Evolutionary conservation across 495 filamentous ascomycete species (phyloP), one percentile per base, ranked within the genome.

Genomic region (Echria macrotheca): DNA sequence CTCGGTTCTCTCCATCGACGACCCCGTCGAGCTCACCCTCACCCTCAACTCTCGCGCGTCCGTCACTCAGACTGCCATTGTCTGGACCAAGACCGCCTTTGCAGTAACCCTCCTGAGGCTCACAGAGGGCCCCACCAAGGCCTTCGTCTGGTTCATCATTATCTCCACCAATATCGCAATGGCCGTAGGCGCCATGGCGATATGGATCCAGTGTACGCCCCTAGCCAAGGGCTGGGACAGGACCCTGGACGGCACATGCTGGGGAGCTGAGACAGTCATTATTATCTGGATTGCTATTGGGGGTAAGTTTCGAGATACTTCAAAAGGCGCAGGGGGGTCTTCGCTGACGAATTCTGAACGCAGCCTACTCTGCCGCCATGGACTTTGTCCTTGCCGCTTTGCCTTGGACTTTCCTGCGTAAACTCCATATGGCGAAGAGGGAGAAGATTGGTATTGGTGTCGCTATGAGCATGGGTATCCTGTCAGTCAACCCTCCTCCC

Each of bases 351-450:
- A 33, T 49, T 9, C 17, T 12, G n/a, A n/a, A n/a, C n/a, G n/a
- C n/a, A 66, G 61, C 47, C 25, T 72, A 68, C 37, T 72, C 66
- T 21, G 68, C 59, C 1, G 43, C 55, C 0, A 63, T 65, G 63
- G 66, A 69, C 41, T 56, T 69, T 15, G 17, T 61, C 2, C 54
- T 69, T 5, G 58, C 63, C 5, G 12, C 59, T 8, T 39, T 68
- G 14, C 65, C 65, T 7, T 69, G 66, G 66, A 60, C 39, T 17
- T 58, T 65, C 22, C 52, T 69, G 0, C 63, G 55, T 58, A 47
- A 31, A n/a, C n/a, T 28, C 11, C 38, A 48, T 10, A 32, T 51
- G 2, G 26, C 22, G 15, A 49, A 29, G 28, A 24, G 49, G 18
- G 66, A 68, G 55, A 63, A 58, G 46, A 44, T 61, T 14, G 66